phyloP scores from a whole-genome alignment of 345 rosid species.

The Arabidopsis suecica region DNA sequence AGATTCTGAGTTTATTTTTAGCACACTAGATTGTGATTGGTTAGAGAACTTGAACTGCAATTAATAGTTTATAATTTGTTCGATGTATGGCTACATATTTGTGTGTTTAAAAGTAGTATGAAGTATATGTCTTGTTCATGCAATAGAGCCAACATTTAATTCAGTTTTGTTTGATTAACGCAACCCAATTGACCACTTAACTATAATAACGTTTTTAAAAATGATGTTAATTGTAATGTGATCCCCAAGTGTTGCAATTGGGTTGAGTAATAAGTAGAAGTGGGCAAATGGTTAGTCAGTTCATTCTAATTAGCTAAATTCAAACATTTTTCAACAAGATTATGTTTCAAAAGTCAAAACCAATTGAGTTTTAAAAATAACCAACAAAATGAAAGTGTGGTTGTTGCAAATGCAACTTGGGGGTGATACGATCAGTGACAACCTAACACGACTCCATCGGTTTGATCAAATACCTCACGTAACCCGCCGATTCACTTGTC shows the following conservation, averaged over 20 bases:
- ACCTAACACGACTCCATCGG: constrained; percentile 23
- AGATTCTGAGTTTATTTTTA: too few relatives aligned
- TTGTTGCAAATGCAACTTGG: constrained; percentile 40
- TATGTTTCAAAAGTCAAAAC: constrained; percentile 18
- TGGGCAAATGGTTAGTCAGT: constrained; percentile 12
- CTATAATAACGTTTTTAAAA: constrained; percentile 7
- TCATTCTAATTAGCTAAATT: background rate
- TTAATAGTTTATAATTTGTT: too few relatives aligned
- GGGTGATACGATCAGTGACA: constrained; percentile 33
- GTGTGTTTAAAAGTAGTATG: too few relatives aligned
- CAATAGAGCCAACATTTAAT: background rate
- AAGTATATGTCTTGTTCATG: too few relatives aligned
- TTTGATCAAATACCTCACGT: constrained; percentile 21
- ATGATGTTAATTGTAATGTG: constrained; percentile 14
- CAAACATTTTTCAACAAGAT: background rate
- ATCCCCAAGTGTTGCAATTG: constrained; percentile 20
- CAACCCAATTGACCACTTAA: constrained; percentile 4
- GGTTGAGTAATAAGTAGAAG: constrained; percentile 26
- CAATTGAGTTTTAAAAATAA: background rate
- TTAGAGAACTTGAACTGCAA: too few relatives aligned
- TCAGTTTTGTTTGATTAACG: constrained; percentile 21
- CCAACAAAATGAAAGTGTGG: constrained; percentile 25
- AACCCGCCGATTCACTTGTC: background rate
- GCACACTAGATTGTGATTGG: too few relatives aligned
- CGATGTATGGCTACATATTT: too few relatives aligned